Evolutionary conservation across 2,329 filamentous ascomycete genomes (phyloP), one percentile per base, ranked within the genome.

Genomic region (Diplodia mutila): DNA sequence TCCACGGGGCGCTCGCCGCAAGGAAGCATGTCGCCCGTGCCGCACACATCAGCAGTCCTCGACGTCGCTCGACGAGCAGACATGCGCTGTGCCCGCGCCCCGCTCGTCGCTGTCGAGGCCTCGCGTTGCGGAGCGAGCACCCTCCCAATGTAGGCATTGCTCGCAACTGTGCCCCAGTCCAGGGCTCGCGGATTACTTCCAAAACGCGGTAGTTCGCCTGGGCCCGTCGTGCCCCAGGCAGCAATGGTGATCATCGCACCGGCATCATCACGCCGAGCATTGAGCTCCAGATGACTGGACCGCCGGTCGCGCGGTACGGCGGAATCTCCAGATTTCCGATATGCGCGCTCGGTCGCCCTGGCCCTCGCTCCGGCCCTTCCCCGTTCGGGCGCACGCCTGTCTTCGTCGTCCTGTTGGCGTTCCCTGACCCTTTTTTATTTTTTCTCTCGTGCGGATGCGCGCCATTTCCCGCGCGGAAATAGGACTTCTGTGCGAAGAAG

Each of bases 311-410:
- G 42, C 59, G 59, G 59, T 23, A 51, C 59, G 23, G 29, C 59
- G 59, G 59, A 63, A 51, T 63, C 59, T 63, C 59, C 59, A 63
- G 59, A 34, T 63, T 63, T 25, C 59, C 59, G 59, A 48, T 46
- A 46, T 42, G 57, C 57, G 55, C 55, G 32, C 32, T 59, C 37
- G 37, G 25, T 39, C 32, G 29, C 23, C 34, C 27, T 46, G 55
- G 55, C 57, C 39, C 25, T 27, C 39, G 18, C 55, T 32, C 27
- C 6, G 21, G 21, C 8, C 46, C 27, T 34, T 63, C n/a, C 39
- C 39, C 57, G 37, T 48, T 48, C 46, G 18, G 57, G 57, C 25
- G 25, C 27, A 29, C 39, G 57, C 59, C 25, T 51, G 27, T 21
- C 32, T 49, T 14, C 25, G 14, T 49, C 39, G n/a, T 21, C 42